Evolutionary conservation across 129 eudicot genomes (phyloP).

Genomic region (Glebionis coronaria): DNA sequence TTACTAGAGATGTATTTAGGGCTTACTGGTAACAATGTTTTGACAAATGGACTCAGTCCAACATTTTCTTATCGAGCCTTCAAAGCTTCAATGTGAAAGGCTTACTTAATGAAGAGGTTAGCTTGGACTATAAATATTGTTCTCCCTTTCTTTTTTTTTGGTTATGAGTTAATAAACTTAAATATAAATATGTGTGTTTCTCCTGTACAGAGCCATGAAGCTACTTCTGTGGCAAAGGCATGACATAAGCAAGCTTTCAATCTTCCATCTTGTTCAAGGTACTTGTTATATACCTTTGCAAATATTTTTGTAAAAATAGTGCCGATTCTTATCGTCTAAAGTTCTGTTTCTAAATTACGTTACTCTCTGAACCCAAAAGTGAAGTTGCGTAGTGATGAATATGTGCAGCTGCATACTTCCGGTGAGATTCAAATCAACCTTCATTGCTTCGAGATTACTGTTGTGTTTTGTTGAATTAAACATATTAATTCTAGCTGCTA

Average conservation of each 20-base stretch:
- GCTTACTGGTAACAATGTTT: background rate
- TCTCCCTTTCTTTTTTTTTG: background rate
- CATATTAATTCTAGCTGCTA: background rate
- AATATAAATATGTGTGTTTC: background rate
- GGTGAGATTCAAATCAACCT: conserved; percentile 43
- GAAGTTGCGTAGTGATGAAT: conserved; percentile 37
- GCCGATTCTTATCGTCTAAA: conserved; percentile 5
- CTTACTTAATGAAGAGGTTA: conserved; percentile 42
- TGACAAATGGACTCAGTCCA: conserved; percentile 67
- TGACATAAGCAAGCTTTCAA: conserved; percentile 50
- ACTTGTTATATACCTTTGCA: conserved; percentile 15
- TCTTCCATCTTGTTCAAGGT: conserved; percentile 66
- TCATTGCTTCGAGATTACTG: conserved; percentile 13
- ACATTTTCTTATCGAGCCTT: conserved; percentile 67
- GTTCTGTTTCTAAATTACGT: conserved; percentile 21
- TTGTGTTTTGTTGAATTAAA: conserved; percentile 1
- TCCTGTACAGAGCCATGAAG: conserved; percentile 20
- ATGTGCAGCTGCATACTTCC: conserved; percentile 58
- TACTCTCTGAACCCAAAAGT: conserved; percentile 36
- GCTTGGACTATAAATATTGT: background rate
- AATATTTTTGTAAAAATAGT: conserved; percentile 6
- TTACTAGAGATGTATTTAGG: no score
- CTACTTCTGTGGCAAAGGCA: conserved; percentile 24
- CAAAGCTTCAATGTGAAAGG: conserved; percentile 50
- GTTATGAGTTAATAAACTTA: background rate